Conservation (phyloP, 306 rosid genomes). For the Erythrophleum fordii region DNA sequence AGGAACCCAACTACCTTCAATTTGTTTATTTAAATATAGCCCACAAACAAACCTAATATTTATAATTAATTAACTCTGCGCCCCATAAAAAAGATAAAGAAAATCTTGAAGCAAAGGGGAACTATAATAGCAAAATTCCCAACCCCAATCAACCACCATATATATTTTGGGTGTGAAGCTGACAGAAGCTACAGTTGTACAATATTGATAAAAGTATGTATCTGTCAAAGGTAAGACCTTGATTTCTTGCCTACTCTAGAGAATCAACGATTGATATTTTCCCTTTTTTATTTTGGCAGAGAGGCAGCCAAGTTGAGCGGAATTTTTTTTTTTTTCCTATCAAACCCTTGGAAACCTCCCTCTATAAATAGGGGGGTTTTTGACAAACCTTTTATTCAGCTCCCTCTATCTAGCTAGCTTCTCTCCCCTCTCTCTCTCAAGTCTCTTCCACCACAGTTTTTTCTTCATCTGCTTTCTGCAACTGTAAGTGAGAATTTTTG, state of each 20-base stretch:
- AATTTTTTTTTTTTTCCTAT: neutral
- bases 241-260: slow-evolving; percentile 52
- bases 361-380: slow-evolving; percentile 45
- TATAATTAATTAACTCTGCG: neutral
- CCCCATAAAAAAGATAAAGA: neutral
- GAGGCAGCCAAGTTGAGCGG: slow-evolving; percentile 36
- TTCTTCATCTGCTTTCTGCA: slow-evolving; percentile 21
- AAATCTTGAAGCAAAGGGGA: slow-evolving; percentile 3
- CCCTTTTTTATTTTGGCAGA: slow-evolving; percentile 18
- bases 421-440: slow-evolving; percentile 24
- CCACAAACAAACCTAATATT: slow-evolving; percentile 5
- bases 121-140: slow-evolving; percentile 25
- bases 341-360: slow-evolving; percentile 34
- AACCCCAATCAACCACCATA: slow-evolving; percentile 54
- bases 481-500: neutral
- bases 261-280: slow-evolving; percentile 53
- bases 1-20: slow-evolving; percentile 36
- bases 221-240: slow-evolving; percentile 43
- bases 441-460: slow-evolving; percentile 25
- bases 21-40: slow-evolving; percentile 20
- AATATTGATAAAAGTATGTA: slow-evolving; percentile 39
- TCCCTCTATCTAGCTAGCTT: slow-evolving; percentile 12
- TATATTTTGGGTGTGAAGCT: slow-evolving; percentile 52
- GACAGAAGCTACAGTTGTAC: slow-evolving; percentile 62
- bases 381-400: slow-evolving; percentile 45